Evolutionary conservation across 164 flowering plant genomes (phyloP), one percentile per base, ranked within the genome.

Genomic region (Stephania yunnanensis): DNA sequence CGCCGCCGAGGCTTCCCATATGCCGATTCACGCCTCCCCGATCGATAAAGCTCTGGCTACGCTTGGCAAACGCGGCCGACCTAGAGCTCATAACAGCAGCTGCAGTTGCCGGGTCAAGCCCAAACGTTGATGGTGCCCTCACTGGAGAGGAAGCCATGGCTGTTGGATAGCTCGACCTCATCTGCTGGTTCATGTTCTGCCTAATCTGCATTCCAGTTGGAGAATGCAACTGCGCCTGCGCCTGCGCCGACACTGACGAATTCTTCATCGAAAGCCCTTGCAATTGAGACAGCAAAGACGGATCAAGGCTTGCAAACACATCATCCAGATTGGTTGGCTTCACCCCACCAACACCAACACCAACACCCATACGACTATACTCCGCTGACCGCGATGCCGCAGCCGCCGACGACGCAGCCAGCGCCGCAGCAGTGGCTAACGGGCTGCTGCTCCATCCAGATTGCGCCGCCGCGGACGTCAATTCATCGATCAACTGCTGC

Each of bases 1-100:
- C n/a, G n/a, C 61, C 1, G 77, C 20, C 10, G 73, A 73, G 0
- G 7, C 83, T 55, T 6, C 83, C 83, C n/a, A 58, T 75, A 63
- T 74, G 83, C 64, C 81, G 82, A 74, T 71, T 79, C 20, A 48
- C 76, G 0, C 81, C 84, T 8, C 87, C 82, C 0, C 97, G 91
- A 71, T 92, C 94, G 17, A 88, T 79, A 77, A 93, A 93, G 81
- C 98, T 93, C 83, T 93, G 97, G 84, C 98, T 92, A 67, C 98
- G 84, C 79, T 93, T 88, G 1, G 91, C 84, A 78, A 91, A 90
- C 1, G 94, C 92, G 30, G 92, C 78, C 4, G 95, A 84, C 82
- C 92, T 83, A 7, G 97, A 85, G 64, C 81, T 92, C 92, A 94
- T 87, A 55, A 89, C 84, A 7, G 95, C 92, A 13, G 88, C 81